These are phyloP conservation scores for Tuber microsphaerosporum DNA, from an alignment of 495 filamentous ascomycete genomes.

Conservation along the genomic window DNA sequence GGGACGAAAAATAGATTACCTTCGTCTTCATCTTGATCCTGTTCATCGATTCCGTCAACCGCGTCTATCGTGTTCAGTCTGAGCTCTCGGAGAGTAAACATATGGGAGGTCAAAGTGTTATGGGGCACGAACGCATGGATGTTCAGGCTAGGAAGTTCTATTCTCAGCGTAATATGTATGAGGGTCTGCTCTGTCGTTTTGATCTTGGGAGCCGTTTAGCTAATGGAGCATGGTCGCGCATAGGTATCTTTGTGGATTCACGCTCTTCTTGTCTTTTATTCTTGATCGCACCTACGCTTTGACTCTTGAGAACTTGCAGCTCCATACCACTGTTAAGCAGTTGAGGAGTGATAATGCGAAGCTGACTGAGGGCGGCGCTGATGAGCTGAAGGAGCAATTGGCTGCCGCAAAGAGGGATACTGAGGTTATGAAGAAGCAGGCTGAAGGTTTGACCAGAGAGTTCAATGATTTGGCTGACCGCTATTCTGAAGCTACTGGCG, in stretches of 20 bases:
- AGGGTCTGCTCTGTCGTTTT: not conserved
- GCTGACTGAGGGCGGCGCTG: slow-evolving; percentile 55
- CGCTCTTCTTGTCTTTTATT: slow-evolving; percentile 94
- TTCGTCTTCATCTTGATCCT: slow-evolving; percentile 98
- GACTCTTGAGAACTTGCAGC: slow-evolving; percentile 87
- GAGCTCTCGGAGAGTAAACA: slow-evolving; percentile 60
- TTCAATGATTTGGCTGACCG: slow-evolving; percentile 79
- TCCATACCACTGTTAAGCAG: slow-evolving; percentile 85
- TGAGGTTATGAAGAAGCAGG: slow-evolving; percentile 78
- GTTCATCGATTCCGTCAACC: slow-evolving; percentile 97
- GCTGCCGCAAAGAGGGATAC: slow-evolving; percentile 66
- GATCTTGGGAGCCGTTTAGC: not conserved
- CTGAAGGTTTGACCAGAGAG: slow-evolving; percentile 65
- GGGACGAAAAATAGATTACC: slow-evolving; percentile 60
- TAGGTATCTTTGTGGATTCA: slow-evolving; percentile 93
- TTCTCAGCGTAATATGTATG: slow-evolving; percentile 93
- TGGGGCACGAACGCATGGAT: slow-evolving; percentile 89
- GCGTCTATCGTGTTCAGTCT: slow-evolving; percentile 90
- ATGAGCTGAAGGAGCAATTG: slow-evolving; percentile 62
- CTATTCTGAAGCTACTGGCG: slow-evolving; percentile 45
- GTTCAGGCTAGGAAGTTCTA: slow-evolving; percentile 99
- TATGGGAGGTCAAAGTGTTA: slow-evolving; percentile 56
- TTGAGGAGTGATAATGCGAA: slow-evolving; percentile 74
- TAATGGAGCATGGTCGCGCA: slow-evolving; percentile 17
- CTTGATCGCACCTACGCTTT: slow-evolving; percentile 98